Evolutionary conservation across 495 filamentous ascomycete genomes (phyloP).

Genomic region (Penicillium bovifimosum): DNA sequence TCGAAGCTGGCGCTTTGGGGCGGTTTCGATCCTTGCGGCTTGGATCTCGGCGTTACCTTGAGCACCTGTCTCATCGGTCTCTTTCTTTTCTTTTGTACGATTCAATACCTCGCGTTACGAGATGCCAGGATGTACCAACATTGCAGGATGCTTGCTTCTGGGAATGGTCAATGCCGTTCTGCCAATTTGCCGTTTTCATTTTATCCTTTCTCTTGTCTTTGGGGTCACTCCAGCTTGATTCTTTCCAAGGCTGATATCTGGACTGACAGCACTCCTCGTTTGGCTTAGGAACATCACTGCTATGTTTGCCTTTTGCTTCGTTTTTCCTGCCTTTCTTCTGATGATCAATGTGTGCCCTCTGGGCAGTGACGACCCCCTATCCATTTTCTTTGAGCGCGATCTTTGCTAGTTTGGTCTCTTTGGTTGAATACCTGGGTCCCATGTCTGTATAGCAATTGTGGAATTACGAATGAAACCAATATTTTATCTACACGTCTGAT

Average conservation of each 20-base stretch:
- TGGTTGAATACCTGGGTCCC: conserved; percentile 16
- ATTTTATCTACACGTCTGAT: background rate
- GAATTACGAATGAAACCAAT: conserved; percentile 12
- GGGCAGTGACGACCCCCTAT: conserved; percentile 15
- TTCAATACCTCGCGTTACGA: conserved; percentile 24
- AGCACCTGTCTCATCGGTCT: conserved; percentile 17
- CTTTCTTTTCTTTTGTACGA: conserved; percentile 22
- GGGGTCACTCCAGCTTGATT: background rate
- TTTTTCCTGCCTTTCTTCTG: background rate
- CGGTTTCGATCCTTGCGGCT: conserved; percentile 12
- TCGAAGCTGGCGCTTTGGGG: conserved; percentile 16
- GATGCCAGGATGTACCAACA: conserved; percentile 23
- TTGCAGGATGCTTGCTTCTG: conserved; percentile 10
- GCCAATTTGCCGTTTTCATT: conserved; percentile 14
- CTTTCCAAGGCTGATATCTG: background rate
- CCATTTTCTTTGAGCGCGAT: conserved; percentile 23
- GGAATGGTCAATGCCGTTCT: conserved; percentile 14
- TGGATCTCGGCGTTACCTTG: background rate
- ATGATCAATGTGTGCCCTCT: conserved; percentile 4
- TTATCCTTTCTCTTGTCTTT: background rate
- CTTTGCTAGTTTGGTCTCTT: conserved; percentile 10
- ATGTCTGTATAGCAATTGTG: conserved; percentile 14
- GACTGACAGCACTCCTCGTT: conserved; percentile 2
- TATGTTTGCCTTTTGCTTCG: conserved; percentile 5
- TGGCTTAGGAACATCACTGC: conserved; percentile 4